Evolutionary conservation across 495 filamentous ascomycete genomes (phyloP).

Genomic region (Aspergillus bridgeri): DNA sequence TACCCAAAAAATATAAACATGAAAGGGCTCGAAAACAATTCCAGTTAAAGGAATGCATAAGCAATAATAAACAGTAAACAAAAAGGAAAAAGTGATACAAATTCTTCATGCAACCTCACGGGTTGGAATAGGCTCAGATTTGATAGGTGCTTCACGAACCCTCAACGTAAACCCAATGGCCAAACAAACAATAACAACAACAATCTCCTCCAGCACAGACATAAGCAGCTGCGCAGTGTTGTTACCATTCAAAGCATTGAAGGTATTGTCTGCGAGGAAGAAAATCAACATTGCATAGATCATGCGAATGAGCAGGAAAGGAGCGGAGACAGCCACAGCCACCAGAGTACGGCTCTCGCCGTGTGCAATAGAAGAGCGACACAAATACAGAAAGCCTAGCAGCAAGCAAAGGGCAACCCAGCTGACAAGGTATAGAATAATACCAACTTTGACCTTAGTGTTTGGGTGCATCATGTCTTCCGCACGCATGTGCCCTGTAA

Average conservation of each 20-base stretch:
- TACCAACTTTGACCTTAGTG: conserved; percentile 11
- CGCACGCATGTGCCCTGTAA: conserved; percentile 3
- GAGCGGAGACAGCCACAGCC: background rate
- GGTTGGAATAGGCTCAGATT: background rate
- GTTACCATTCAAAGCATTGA: background rate
- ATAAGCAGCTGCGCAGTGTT: background rate
- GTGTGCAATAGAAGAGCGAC: background rate
- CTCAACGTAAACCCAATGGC: background rate
- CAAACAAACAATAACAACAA: background rate
- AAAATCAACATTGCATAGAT: background rate
- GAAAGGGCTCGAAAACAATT: too few species aligned
- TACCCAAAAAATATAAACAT: too few species aligned
- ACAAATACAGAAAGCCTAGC: background rate
- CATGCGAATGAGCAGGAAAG: background rate
- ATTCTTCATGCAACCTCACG: too few species aligned
- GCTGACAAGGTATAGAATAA: conserved; percentile 19
- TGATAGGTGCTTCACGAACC: background rate
- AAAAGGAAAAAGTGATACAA: too few species aligned
- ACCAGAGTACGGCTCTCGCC: background rate
- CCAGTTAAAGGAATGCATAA: too few species aligned
- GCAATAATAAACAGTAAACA: too few species aligned
- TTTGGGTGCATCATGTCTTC: conserved; percentile 6
- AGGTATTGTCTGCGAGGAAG: background rate
- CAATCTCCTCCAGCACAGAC: background rate
- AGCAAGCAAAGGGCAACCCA: conserved; percentile 17